Evolutionary conservation across 176 grass and related monocot genomes (phyloP).

Genomic region (Aegilops sharonensis): DNA sequence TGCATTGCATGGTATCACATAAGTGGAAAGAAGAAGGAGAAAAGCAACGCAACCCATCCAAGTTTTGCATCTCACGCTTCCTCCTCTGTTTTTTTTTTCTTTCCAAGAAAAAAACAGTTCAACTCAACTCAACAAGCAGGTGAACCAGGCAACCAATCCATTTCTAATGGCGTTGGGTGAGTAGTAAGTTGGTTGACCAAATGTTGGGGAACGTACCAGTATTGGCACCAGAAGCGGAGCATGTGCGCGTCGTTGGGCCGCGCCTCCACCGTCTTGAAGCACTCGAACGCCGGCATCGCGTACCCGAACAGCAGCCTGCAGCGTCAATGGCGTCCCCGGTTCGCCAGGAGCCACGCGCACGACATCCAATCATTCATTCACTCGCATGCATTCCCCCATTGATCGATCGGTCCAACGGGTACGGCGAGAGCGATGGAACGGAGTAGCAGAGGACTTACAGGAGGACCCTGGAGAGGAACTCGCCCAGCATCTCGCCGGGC

Average conservation of each 20-base stretch:
- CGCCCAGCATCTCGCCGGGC: constrained; percentile 17
- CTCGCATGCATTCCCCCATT: background rate
- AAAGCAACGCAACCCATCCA: background rate
- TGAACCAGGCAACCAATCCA: background rate
- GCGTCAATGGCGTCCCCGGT: background rate
- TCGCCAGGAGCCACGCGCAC: background rate
- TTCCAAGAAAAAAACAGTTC: background rate
- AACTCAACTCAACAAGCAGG: background rate
- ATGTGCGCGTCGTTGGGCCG: constrained; percentile 47
- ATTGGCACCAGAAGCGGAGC: constrained; percentile 99
- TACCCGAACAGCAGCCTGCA: constrained; percentile 82
- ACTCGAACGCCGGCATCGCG: constrained; percentile 87
- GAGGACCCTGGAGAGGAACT: constrained; percentile 24
- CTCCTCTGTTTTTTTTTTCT: background rate
- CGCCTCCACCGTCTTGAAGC: constrained; percentile 87
- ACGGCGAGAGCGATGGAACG: background rate
- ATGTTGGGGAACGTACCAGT: constrained; percentile 46
- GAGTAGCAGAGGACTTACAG: constrained; percentile 6
- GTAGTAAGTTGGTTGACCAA: background rate
- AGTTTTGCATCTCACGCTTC: constrained; percentile 20
- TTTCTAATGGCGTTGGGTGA: background rate
- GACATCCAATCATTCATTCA: background rate
- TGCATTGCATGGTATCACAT: constrained; percentile 26
- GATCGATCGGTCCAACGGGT: background rate
- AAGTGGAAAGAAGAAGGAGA: background rate